Evolutionary conservation across 1,284 basidiomycete genomes (phyloP), one percentile per base, ranked within the genome.

Genomic region (Ceratobasidium sp.): DNA sequence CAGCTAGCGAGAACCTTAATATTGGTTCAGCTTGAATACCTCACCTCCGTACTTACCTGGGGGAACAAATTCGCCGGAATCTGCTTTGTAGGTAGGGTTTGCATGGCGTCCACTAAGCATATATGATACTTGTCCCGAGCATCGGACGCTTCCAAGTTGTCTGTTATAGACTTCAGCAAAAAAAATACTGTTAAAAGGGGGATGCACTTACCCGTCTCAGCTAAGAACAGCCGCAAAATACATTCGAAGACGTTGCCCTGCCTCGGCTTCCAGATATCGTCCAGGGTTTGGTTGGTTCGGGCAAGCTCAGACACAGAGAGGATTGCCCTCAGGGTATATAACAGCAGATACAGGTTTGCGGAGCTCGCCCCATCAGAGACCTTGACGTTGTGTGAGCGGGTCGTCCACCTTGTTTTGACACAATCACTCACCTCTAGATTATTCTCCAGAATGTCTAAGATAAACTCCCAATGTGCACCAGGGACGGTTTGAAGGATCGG

Each of bases 391-490:
- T 24, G 2, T 63, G 17, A 63, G 33, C n/a, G 22, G 24, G 19
- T 17, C 9, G 60, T 11, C 14, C 15, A 7, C 67, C 27, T 48
- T 11, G 53, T 67, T 31, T 27, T 64, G 57, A 44, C n/a, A 74
- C 31, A 75, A 53, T 27, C 9, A 81, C 85, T 76, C 76, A 95
- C 94, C 86, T 97, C 95, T 0, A 99, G 85, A 78, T 95, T 96
- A 71, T 88, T 93, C 81, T 98, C 95, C 24, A 98, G 82, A 6
- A 98, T 83, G 81, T 99, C 96, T 80, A 96, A 96, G 19, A 98
- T 90, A 59, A 96, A 88, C 66, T 96, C 93, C 94, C 97, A 97
- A 81, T 99, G 98, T 0, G 87, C 86, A 0, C 98, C 98, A 4
- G 89, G 85, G 0, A 98, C 86, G 79, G 90, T 93, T 81, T 99